Base-by-base conservation (phyloP, 2,329 filamentous ascomycete species). In the Venturia carpophila region DNA sequence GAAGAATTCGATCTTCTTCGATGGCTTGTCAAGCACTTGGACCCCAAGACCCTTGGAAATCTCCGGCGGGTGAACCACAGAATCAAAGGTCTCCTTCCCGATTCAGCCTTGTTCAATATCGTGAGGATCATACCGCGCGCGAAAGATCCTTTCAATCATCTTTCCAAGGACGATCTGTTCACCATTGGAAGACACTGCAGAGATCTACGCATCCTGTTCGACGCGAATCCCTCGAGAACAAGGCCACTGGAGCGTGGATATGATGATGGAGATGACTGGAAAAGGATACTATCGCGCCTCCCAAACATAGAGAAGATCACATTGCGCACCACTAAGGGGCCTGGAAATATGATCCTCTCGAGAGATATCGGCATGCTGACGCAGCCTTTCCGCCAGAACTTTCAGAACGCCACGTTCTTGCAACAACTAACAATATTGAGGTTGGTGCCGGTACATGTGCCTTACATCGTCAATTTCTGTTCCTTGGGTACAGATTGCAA, bases 381-480 rank as follows among this genome's bases (percentile, higher is more conserved):
- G n/a, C 21, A 58, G 17, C 52, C 30, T 58, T 58, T 58, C 52
- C 27, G 52, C 15, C 27, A 34, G 7, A 21, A 37, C 27, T 21
- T 58, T 21, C 27, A 37, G 9, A 17, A 58, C 15, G 52, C 52
- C 13, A n/a, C 27, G 7, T 58, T 58, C 27, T 37, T 58, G 52
- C 27, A n/a, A 5, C 30, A 58, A 5, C 52, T 58, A 21, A 58
- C 52, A 21, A 37, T 24, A 3, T 37, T 58, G 21, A 58, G 15
- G 9, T 37, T 58, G 52, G 27, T n/a, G 15, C 27, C 52, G 27
- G 15, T 58, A 3, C 27, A 37, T 37, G 52, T 58, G 30, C 27
- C 30, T 37, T 58, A 58, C 30, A 58, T 58, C 27, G 30, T 21
- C 52, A 58, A 58, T n/a, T 37, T 58, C 52, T 34, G 52, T n/a